Conservation (phyloP, 1,284 basidiomycete species). For the Rugosomyces carneus region DNA sequence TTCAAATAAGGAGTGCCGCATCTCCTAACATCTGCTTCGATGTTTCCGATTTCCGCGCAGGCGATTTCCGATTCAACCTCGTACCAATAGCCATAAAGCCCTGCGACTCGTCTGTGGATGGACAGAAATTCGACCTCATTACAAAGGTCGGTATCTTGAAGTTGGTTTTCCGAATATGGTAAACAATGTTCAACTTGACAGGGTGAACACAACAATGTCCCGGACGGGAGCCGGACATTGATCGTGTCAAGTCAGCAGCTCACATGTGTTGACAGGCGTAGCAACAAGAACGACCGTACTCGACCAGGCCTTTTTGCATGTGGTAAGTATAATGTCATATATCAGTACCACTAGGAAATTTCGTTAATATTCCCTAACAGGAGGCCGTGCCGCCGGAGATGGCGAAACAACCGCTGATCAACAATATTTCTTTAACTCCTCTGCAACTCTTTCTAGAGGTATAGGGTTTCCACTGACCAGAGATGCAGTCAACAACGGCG, state of each 20-base stretch:
- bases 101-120: conserved; percentile 18
- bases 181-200: conserved; percentile 1
- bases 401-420: conserved; percentile 23
- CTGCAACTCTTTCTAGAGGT: conserved; percentile 14
- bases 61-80: conserved; percentile 24
- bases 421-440: conserved; percentile 22
- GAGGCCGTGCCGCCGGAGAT: conserved; percentile 22
- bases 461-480: conserved; percentile 20
- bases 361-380: not conserved
- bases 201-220: conserved; percentile 22
- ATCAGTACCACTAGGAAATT: too few species aligned
- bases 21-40: conserved; percentile 22
- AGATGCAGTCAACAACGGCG: conserved; percentile 20
- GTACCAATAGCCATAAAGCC: conserved; percentile 19
- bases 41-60: conserved; percentile 20
- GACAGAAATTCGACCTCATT: conserved; percentile 23
- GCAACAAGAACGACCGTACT: conserved; percentile 21
- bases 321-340: conserved; percentile 8
- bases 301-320: conserved; percentile 24
- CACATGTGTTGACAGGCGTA: conserved; percentile 21
- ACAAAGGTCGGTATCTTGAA: conserved; percentile 13
- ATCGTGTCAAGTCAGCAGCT: conserved; percentile 23
- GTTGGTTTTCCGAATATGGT: not conserved
- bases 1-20: conserved; percentile 20
- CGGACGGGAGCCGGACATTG: conserved; percentile 19